A percentile compares a stretch with the other conserved stretches of the same genome.
Conservation (phyloP, 225 moss, liverwort and hornwort genomes). For the Asterella californica region DNA sequence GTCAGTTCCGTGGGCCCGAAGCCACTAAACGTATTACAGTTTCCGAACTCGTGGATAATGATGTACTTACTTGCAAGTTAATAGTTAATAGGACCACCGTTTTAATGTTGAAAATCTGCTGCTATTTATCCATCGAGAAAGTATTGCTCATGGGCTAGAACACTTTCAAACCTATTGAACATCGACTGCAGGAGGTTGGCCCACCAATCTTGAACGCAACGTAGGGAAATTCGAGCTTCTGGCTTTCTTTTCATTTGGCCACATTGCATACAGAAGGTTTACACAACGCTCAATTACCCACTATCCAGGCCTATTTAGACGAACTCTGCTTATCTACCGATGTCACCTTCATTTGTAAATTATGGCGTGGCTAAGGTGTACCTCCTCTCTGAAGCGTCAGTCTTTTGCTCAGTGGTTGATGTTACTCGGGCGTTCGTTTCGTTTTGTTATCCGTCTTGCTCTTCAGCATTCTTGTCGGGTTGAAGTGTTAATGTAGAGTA, state of each 20-base stretch:
- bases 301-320: background rate
- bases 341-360: background rate
- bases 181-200: slow-evolving; percentile 20
- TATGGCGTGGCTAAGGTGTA: background rate
- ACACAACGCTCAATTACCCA: background rate
- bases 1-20: background rate
- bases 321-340: background rate
- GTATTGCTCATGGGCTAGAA: slow-evolving; percentile 2
- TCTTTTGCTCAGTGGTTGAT: background rate
- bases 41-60: background rate
- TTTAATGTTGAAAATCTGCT: background rate
- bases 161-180: slow-evolving; percentile 14
- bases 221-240: slow-evolving; percentile 10
- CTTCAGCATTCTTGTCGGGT: background rate
- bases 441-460: background rate
- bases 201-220: slow-evolving; percentile 11
- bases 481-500: background rate
- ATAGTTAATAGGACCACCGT: background rate
- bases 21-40: background rate
- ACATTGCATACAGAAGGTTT: slow-evolving; percentile 8
- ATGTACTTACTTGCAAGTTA: slow-evolving; percentile 7
- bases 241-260: slow-evolving; percentile 9
- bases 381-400: background rate
- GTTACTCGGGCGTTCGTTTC: background rate
- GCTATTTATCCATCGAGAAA: background rate